Percentiles rank a stretch among this genome's conserved stretches.
Conservation (phyloP, 2,329 filamentous ascomycete species). For the Didymella sp. region DNA sequence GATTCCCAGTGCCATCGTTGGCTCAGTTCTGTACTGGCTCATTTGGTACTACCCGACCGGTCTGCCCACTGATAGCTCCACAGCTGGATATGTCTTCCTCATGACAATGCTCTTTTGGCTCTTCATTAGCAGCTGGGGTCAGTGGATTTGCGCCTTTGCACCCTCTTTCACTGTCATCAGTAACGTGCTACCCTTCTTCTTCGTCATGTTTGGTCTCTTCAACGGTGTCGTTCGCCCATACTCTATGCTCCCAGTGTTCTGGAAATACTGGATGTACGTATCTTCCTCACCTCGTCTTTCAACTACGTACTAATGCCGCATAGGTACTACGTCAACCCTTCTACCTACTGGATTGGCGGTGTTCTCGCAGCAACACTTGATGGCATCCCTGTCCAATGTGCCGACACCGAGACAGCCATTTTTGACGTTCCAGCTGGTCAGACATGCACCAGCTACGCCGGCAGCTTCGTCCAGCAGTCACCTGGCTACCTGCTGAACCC, state of each 20-base stretch:
- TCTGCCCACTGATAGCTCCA: conserved; percentile 68
- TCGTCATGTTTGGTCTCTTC: conserved; percentile 78
- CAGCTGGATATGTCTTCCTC: conserved; percentile 77
- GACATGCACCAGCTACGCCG: conserved; percentile 71
- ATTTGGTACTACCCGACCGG: conserved; percentile 81
- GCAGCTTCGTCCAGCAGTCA: conserved; percentile 61
- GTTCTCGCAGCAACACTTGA: conserved; percentile 69
- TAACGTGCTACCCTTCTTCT: conserved; percentile 78
- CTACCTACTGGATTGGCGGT: conserved; percentile 75
- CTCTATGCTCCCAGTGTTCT: conserved; percentile 69
- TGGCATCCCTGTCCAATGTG: conserved; percentile 54
- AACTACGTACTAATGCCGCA: conserved; percentile 59
- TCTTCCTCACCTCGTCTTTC: conserved; percentile 60
- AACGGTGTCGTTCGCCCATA: conserved; percentile 80
- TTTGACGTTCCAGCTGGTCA: conserved; percentile 71
- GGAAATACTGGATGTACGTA: conserved; percentile 75
- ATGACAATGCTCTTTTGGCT: conserved; percentile 81
- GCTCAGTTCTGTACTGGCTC: conserved; percentile 71
- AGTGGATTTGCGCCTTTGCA: conserved; percentile 85
- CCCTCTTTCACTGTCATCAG: conserved; percentile 80
- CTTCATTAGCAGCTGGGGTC: conserved; percentile 77
- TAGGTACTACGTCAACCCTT: conserved; percentile 63
- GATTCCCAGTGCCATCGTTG: conserved; percentile 72
- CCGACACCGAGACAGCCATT: conserved; percentile 63
- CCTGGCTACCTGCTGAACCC: conserved; percentile 71